A percentile compares a stretch with the other conserved stretches of the same genome.
Conservation (phyloP, 176 grass and related monocot species). For the Stipa capillata region DNA sequence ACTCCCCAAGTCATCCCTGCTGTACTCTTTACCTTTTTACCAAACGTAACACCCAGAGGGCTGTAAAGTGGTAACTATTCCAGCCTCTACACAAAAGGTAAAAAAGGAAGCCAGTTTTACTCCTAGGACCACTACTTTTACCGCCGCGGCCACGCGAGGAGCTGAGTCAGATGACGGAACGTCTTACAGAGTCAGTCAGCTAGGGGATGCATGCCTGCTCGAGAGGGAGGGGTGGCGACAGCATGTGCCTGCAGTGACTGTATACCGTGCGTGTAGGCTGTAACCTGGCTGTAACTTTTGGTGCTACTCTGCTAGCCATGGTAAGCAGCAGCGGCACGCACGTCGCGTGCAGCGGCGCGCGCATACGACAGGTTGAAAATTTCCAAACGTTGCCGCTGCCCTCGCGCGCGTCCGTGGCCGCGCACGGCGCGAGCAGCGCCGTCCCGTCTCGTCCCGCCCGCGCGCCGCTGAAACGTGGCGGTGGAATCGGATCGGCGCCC, state of each 20-base stretch:
- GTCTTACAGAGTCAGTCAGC: not conserved
- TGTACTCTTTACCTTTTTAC: not conserved
- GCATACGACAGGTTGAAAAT: conserved; percentile 13
- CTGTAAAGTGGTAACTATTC: conserved; percentile 20
- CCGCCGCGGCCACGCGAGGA: not conserved
- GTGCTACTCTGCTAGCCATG: not conserved
- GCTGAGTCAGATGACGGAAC: conserved; percentile 24
- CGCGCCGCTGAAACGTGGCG: not conserved
- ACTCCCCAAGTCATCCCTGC: not conserved
- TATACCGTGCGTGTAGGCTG: not conserved
- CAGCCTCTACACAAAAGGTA: not conserved
- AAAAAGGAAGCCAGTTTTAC: not conserved
- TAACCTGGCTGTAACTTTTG: conserved; percentile 31
- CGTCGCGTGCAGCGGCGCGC: not conserved
- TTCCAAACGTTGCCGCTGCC: not conserved
- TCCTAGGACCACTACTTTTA: not conserved
- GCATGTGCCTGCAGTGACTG: not conserved
- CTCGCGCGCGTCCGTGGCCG: too few relatives aligned
- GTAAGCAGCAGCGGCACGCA: not conserved
- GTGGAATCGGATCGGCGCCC: not conserved
- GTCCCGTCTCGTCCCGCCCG: too few relatives aligned
- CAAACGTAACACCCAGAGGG: conserved; percentile 3
- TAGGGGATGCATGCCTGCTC: not conserved
- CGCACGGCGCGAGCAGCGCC: too few relatives aligned
- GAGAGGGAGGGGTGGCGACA: not conserved